Evolutionary conservation across 2,329 filamentous ascomycete genomes (phyloP), one percentile per base, ranked within the genome.

Genomic region (Onygena corvina): DNA sequence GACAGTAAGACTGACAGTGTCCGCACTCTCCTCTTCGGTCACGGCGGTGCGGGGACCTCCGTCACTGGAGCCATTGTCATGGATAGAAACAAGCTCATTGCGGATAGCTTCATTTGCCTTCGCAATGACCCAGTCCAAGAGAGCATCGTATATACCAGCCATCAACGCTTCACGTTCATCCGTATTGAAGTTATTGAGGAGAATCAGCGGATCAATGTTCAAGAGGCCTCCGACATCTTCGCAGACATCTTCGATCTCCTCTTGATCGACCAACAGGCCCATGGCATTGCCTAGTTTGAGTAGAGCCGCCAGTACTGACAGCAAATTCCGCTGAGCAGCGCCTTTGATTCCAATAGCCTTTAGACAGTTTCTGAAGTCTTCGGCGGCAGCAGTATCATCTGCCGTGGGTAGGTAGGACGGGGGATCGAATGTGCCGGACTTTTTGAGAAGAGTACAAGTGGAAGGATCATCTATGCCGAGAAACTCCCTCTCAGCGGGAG

Each of bases 331-430:
- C 56, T 93, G 81, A 21, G 81, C 74, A 8, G 84, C 77, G 4
- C 92, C 92, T 65, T 92, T 95, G 67, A 98, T 93, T 14, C 92
- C 92, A 58, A 98, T 90, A 1, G 85, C 80, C 64, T 93, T 94
- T 21, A 98, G 71, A 6, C 87, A 84, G 29, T 81, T 73, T 46
- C 90, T 80, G 65, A 95, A 94, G 64, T 98, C 92, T 61, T 98
- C 92, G 5, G 90, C 92, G 1, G 89, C 80, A 1, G 92, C 92
- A 4, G 81, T 82, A 69, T 98, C 92, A 59, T 98, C 92, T 30
- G 86, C 89, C 0, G 90, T 89, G 1, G 89, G 88, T 1, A 96
- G 78, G 62, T 94, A 98, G 0, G 83, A 79, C 0, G 92, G 92
- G 1, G 90, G 85, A 11, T 79, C 73, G 64, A 90, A 96, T 0